Conservation (phyloP, 2,329 filamentous ascomycete species). For the Colletotrichum incanum region DNA sequence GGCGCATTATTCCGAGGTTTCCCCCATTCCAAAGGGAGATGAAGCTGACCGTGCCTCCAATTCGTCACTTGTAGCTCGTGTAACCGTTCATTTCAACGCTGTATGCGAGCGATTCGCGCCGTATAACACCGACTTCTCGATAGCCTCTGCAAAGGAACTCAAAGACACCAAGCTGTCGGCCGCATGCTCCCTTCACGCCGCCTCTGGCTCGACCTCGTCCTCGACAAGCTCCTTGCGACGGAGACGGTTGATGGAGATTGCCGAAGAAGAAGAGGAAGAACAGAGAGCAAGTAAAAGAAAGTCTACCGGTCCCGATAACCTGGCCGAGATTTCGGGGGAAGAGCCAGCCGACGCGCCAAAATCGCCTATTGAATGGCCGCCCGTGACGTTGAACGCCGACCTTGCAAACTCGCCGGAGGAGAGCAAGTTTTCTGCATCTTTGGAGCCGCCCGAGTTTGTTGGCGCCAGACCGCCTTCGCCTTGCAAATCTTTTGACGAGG, state of each 20-base stretch:
- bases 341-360: conserved; percentile 48
- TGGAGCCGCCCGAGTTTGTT: conserved; percentile 67
- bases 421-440: conserved; percentile 65
- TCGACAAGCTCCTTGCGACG: conserved; percentile 85
- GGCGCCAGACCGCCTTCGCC: conserved; percentile 65
- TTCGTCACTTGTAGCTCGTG: conserved; percentile 75
- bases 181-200: conserved; percentile 90
- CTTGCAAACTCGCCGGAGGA: conserved; percentile 67
- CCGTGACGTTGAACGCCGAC: conserved; percentile 67
- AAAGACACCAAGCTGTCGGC: conserved; percentile 90
- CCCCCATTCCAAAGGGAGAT: conserved; percentile 33
- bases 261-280: conserved; percentile 91
- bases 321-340: conserved; percentile 45
- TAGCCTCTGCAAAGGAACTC: conserved; percentile 82
- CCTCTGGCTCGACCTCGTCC: conserved; percentile 87
- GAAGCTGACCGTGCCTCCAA: conserved; percentile 35
- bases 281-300: conserved; percentile 72
- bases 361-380: conserved; percentile 52
- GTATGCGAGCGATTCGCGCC: conserved; percentile 83
- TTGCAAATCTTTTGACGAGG: conserved; percentile 60
- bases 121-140: conserved; percentile 87
- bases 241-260: conserved; percentile 89
- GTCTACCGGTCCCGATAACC: conserved; percentile 65
- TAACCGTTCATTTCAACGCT: conserved; percentile 80
- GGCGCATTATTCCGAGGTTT: conserved; percentile 25